Base-by-base conservation (phyloP, 2,329 filamentous ascomycete genomes). In the Calonectria montana region DNA sequence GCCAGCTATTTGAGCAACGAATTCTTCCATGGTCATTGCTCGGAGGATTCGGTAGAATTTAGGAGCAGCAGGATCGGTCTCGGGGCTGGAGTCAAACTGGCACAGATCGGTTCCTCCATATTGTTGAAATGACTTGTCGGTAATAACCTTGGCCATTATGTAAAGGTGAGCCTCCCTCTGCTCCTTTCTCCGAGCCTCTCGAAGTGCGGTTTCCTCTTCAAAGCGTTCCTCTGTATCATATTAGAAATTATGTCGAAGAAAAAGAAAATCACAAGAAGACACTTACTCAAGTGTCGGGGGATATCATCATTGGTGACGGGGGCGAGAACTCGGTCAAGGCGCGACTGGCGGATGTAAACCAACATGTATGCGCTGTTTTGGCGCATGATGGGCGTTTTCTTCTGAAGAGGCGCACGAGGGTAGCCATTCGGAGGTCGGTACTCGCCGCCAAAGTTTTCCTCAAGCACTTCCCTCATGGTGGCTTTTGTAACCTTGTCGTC, bases 401-500 rank as follows among this genome's bases (percentile, higher is more conserved):
- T 91, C 62, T 88, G 86, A n/a, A 85, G 78, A 3, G 85, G 82
- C 2, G 85, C 80, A n/a, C 87, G 87, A 15, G 85, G 77, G 48
- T 84, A 83, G 12, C 87, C 86, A 66, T 87, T 87, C 1, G 87
- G 83, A 7, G 86, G 83, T 31, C 85, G 87, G 80, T 95, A 97
- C 80, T 97, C 95, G 66, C 97, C 97, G 53, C 97, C 97, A 83
- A 94, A 99, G 83, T 98, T 99, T 75, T 99, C 97, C 80, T 98
- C 97, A 37, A 98, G 86, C 0, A 97, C 96, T 82, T 99, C 97
- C 71, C 94, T 92, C 81, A 94, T 91, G 0, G 96, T 98, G 1
- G 96, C 96, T 75, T 94, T 94, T n/a, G 96, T 98, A 47, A 99
- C 97, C 76, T 96, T 94, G 81, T 99, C 97, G 76, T 99, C 97